Evolutionary conservation across 768 basidiomycete species (phyloP), one percentile per base, ranked within the genome.

Genomic region (Macrolepiota dolichaula): DNA sequence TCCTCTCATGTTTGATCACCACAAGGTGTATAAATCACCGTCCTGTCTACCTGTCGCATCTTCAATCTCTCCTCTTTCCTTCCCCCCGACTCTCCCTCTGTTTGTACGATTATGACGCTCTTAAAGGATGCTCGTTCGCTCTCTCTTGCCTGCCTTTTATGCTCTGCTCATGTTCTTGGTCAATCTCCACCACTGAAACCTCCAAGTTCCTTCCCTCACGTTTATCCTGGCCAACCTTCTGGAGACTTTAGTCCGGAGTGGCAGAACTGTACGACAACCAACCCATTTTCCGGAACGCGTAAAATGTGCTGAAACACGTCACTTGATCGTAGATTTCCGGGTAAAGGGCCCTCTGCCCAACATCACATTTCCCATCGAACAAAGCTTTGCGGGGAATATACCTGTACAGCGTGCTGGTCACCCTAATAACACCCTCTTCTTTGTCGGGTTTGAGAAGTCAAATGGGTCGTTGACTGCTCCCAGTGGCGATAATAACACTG

Each of bases 371-470:
- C 66, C 73, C 46, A 67, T 78, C 25, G 73, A 78, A 32, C 79
- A 79, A n/a, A 82, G 77, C 66, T 89, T 76, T 66, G 86, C 87
- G 0, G 87, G 87, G 56, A 89, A 87, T 60, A 76, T 89, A 55
- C 79, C 80, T 29, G 86, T 88, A 2, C 76, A 84, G 63, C 79
- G 87, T 52, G 70, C 73, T 7, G 79, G 78, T 27, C 87, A 87
- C 68, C 84, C 84, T 0, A 87, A 88, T 55, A 73, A 88, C 62
- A 88, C 86, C 0, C 74, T 88, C 15, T 89, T 87, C 73, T 88
- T 88, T 69, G 78, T 81, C 74, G 86, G 79, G 15, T 84, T 85
- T 62, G 87, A 89, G 65, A 82, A 81, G 35, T 70, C 72, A 0
- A 66, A 74, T 17, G 85, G 84, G 4, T 88, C 88, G 2, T 72